A percentile compares a stretch with the other conserved stretches of the same genome.
Conservation (phyloP, 371 early-diverging fungal species). For the Rhizopus microsporus region DNA sequence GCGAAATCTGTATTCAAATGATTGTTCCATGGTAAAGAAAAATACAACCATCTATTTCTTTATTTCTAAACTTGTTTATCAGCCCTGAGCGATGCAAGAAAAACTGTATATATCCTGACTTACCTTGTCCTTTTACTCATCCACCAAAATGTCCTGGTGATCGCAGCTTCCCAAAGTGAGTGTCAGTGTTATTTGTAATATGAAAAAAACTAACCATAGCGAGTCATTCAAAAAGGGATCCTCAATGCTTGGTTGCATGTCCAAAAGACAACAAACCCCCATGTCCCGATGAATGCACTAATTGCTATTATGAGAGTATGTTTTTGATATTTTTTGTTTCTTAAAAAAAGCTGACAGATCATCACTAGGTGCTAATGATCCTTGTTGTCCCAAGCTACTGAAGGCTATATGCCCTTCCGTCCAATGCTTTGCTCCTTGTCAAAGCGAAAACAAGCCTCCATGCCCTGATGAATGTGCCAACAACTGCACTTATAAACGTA, state of each 20-base stretch:
- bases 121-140: constrained; percentile 10
- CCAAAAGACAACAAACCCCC: not conserved
- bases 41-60: not conserved
- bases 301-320: not conserved
- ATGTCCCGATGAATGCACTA: constrained; percentile 7
- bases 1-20: constrained; percentile 7
- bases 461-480: constrained; percentile 8
- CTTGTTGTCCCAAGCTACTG: constrained; percentile 9
- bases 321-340: not conserved
- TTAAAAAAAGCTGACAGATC: too few relatives aligned
- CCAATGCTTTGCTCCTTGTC: constrained; percentile 8
- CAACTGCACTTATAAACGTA: constrained; percentile 6
- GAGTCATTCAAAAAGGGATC: too few relatives aligned
- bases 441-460: not conserved
- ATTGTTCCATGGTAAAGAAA: constrained; percentile 20
- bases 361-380: constrained; percentile 1
- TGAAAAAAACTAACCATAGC: too few relatives aligned
- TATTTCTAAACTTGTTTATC: not conserved
- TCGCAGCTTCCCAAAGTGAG: too few relatives aligned
- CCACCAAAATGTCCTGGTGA: constrained; percentile 12
- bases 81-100: constrained; percentile 10
- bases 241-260: constrained; percentile 4
- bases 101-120: constrained; percentile 15
- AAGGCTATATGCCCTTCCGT: constrained; percentile 1
- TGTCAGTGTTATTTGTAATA: too few relatives aligned